These are phyloP conservation scores for Aquilaria yunnanensis DNA, from an alignment of 345 rosid genomes.

Conservation along the genomic window DNA sequence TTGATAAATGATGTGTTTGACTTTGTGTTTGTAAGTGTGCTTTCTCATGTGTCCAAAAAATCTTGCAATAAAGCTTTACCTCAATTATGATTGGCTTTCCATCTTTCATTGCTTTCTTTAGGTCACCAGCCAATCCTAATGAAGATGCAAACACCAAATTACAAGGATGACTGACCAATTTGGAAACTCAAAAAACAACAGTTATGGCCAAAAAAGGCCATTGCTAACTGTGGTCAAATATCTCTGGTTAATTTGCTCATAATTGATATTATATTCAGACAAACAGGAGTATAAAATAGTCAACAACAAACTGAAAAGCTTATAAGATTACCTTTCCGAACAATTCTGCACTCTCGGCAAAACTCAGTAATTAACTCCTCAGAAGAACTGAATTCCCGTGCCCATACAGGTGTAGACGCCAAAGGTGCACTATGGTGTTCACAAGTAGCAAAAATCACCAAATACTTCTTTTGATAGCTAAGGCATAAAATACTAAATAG, in stretches of 20 bases:
- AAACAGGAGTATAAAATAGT: background rate
- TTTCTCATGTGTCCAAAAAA: too few relatives aligned
- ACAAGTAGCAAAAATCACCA: too few relatives aligned
- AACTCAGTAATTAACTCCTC: constrained; percentile 93
- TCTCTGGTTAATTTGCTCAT: background rate
- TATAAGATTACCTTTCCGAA: constrained; percentile 72
- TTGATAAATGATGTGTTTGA: too few relatives aligned
- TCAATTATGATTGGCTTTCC: constrained; percentile 98
- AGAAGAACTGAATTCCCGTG: constrained; percentile 68
- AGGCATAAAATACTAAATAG: too few relatives aligned
- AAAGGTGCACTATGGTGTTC: constrained; percentile 66
- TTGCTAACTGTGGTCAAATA: background rate
- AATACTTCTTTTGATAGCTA: too few relatives aligned
- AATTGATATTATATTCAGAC: background rate
- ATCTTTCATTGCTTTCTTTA: constrained; percentile 99
- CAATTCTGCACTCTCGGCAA: constrained; percentile 96
- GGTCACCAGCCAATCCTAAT: constrained; percentile 93
- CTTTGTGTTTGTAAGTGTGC: too few relatives aligned
- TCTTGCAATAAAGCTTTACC: constrained; percentile 29
- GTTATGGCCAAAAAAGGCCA: background rate
- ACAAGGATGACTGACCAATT: constrained; percentile 4
- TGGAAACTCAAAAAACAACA: too few relatives aligned
- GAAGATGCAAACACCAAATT: constrained; percentile 16
- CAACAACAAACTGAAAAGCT: background rate
- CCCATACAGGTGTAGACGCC: constrained; percentile 94